Evolutionary conservation across 805 yeast genomes (phyloP).

Genomic region (Maudiozyma barnettii): DNA sequence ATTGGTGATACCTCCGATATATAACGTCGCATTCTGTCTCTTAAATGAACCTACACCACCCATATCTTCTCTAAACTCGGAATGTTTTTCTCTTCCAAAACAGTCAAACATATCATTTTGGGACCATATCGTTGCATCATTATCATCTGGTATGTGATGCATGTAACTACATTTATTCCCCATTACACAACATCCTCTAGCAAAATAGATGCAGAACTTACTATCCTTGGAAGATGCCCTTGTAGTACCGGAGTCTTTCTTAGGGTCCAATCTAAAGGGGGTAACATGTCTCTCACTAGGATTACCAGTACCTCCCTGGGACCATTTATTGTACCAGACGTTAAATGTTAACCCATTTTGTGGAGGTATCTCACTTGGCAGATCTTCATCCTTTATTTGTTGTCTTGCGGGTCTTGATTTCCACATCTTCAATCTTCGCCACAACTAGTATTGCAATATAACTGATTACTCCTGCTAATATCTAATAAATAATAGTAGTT

Average conservation of each 20-base stretch:
- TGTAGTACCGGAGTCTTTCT: slow-evolving; percentile 66
- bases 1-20: slow-evolving; percentile 51
- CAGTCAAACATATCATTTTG: slow-evolving; percentile 51
- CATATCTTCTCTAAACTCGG: slow-evolving; percentile 85
- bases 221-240: slow-evolving; percentile 43
- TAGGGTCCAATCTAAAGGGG: slow-evolving; percentile 51
- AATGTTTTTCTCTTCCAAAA: slow-evolving; percentile 82
- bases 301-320: slow-evolving; percentile 33
- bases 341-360: slow-evolving; percentile 77
- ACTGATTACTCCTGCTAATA: too few relatives aligned
- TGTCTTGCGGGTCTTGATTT: slow-evolving; percentile 50
- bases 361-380: slow-evolving; percentile 54
- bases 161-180: slow-evolving; percentile 70
- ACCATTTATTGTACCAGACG: slow-evolving; percentile 85
- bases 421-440: slow-evolving; percentile 16
- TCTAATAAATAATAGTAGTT: too few relatives aligned
- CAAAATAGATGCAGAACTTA: slow-evolving; percentile 73
- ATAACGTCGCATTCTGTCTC: slow-evolving; percentile 61
- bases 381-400: slow-evolving; percentile 56
- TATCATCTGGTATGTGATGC: slow-evolving; percentile 62
- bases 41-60: slow-evolving; percentile 82
- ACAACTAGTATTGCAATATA: too few relatives aligned
- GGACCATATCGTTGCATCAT: slow-evolving; percentile 51
- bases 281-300: slow-evolving; percentile 38
- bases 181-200: slow-evolving; percentile 76